Evolutionary conservation across 2,329 filamentous ascomycete genomes (phyloP), one percentile per base, ranked within the genome.

Genomic region (Curvularia spicifera): DNA sequence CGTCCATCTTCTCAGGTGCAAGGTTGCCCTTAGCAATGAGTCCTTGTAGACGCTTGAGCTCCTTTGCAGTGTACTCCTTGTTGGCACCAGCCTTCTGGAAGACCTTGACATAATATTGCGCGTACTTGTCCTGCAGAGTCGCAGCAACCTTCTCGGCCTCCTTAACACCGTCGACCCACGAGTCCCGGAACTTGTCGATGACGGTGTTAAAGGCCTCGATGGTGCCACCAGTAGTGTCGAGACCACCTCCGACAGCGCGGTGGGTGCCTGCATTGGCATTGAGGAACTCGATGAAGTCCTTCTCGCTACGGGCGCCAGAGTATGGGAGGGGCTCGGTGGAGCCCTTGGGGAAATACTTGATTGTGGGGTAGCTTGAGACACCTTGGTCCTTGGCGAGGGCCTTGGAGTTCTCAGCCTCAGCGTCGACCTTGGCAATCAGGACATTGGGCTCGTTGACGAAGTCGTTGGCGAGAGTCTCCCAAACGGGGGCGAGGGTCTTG

Each of bases 341-440:
- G 69, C 93, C 93, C 77, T 90, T 90, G 68, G 92, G 86, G 86
- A 97, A 99, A 86, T 89, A 99, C 83, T 97, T 97, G 83, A 99
- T 97, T 63, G 95, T 99, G 49, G 95, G 95, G 84, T 96, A 99
- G 35, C 90, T 91, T 54, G 85, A 85, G 67, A 99, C 87, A 60
- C 88, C 91, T 75, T 95, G 89, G 51, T 89, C 87, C 74, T 87
- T 79, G 51, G 93, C 89, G 49, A 89, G 87, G 44, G 85, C 85
- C 81, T 97, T 97, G 78, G 89, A 87, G 78, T 91, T 91, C 70
- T 91, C 88, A 29, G 90, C 87, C 80, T 99, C 94, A 73, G 92
- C 93, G 75, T 99, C 94, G 61, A 99, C 90, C 83, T 99, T 98
- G 78, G 93, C 95, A 72, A 99, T 88, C 44, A 97, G 76, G 63